Base-by-base conservation (phyloP, 306 rosid species). In the Cucurbita moschata region DNA sequence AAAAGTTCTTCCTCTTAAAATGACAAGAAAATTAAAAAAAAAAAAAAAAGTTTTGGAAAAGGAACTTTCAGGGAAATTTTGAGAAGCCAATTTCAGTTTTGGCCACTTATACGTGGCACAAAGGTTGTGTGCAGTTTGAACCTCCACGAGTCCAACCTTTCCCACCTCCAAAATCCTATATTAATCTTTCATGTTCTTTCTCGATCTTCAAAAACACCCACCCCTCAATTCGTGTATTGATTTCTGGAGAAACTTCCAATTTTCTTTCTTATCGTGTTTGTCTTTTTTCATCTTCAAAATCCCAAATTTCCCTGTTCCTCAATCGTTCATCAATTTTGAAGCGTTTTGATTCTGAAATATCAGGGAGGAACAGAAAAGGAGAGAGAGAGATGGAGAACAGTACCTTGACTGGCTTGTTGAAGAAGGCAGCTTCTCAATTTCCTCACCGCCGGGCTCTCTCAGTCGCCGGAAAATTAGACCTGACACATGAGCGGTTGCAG, bases 391-490 rank as follows among this genome's bases (percentile, higher is more conserved):
- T 92, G 96, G 88, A 78, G 46, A 78, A 59, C 39, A n/a, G 49
- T 1, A 86, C 90, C 9, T 81, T 90, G 23, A 87, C 89, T 62
- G 88, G 83, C 1, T 54, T 89, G 73, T 82, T 94, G 81, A 80
- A 68, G 80, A 56, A 37, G 68, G 71, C 79, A 39, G 85, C 92
- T 51, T 23, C 35, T 2, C 62, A 55, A 19, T 90, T 83, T 79
- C 86, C 95, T 14, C 73, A 79, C 51, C 83, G 83, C 2, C 89
- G 92, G 0, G 96, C 97, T 37, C 23, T 94, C 72, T 90, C 94
- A 23, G 85, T 81, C 70, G 74, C 96, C 51, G 87, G 88, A 0
- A 87, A 82, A 18, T 78, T 86, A 77, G 90, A 94, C 72, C 76
- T 94, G 63, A 79, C 92, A 0, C 88, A 87, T 49, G 71, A 86